Evolutionary conservation across 495 filamentous ascomycete genomes (phyloP).

Genomic region (Penicillium macrosclerotiorum): DNA sequence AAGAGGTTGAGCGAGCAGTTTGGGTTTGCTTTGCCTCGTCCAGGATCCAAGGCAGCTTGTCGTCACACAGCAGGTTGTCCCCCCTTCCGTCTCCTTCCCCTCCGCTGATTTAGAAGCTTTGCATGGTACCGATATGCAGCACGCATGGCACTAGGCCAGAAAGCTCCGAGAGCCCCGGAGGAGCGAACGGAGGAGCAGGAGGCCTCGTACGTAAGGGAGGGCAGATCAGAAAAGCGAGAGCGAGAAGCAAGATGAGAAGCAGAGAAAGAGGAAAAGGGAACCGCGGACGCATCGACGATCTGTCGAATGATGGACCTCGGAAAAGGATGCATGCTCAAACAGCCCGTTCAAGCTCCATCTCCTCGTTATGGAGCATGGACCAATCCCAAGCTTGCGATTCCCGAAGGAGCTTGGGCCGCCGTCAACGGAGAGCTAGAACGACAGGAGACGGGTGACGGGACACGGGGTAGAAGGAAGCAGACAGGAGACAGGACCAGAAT

Average conservation of each 20-base stretch:
- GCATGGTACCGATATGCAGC: slow-evolving; percentile 21
- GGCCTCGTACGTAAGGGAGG: slow-evolving; percentile 10
- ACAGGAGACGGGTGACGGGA: no score
- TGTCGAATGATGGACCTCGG: slow-evolving; percentile 11
- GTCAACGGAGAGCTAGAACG: no score
- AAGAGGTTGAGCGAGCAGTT: background rate
- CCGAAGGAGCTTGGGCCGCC: slow-evolving; percentile 19
- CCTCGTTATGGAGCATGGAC: no score
- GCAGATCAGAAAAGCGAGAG: no score
- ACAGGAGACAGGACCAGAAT: no score
- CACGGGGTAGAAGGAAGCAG: no score
- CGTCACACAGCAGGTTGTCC: slow-evolving; percentile 14
- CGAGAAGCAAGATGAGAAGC: background rate
- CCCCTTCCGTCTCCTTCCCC: no score
- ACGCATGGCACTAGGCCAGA: slow-evolving; percentile 14
- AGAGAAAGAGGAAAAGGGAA: background rate
- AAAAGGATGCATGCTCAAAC: background rate
- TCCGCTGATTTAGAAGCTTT: background rate
- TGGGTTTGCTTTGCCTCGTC: slow-evolving; percentile 4
- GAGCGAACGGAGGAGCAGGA: background rate
- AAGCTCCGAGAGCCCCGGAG: slow-evolving; percentile 6
- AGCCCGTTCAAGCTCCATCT: background rate
- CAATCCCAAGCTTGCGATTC: slow-evolving; percentile 14
- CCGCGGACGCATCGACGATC: background rate
- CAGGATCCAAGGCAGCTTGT: background rate